A percentile compares a stretch with the other conserved stretches of the same genome.
Evolutionary conservation across 768 basidiomycete species (phyloP).

Genomic region (Leucocoprinus birnbaumii): DNA sequence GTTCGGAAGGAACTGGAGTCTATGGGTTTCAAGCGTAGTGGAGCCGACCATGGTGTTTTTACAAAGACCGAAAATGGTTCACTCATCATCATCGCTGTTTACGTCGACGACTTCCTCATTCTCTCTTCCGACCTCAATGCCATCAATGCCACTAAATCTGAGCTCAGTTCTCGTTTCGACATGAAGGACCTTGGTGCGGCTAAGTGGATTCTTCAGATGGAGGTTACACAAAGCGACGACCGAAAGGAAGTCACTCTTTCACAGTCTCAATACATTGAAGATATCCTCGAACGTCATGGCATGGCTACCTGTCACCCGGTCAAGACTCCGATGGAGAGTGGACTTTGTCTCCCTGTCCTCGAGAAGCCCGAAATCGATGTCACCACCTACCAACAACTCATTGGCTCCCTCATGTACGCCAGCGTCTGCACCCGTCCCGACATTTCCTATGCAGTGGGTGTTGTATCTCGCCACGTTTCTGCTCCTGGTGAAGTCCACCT

Average conservation of each 20-base stretch:
- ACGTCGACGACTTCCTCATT: too few species aligned
- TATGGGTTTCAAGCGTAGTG: constrained; percentile 9
- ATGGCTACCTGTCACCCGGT: constrained; percentile 10
- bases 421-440: constrained; percentile 20
- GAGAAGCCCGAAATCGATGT: not conserved
- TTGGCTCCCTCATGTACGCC: constrained; percentile 23
- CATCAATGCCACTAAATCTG: constrained; percentile 11
- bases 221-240: constrained; percentile 3
- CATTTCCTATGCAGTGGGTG: constrained; percentile 36
- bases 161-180: constrained; percentile 11
- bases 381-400: constrained; percentile 12
- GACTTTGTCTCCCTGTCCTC: not conserved
- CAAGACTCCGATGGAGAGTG: constrained; percentile 11
- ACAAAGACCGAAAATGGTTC: too few species aligned
- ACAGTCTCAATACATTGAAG: constrained; percentile 6
- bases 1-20: constrained; percentile 12
- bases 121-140: too few species aligned
- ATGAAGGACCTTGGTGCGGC: constrained; percentile 12
- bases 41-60: constrained; percentile 15
- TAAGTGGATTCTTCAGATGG: constrained; percentile 11
- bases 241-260: not conserved
- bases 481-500: constrained; percentile 15
- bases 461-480: constrained; percentile 15
- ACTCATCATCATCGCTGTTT: too few species aligned
- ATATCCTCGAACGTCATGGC: constrained; percentile 5